These are phyloP conservation scores for Talaromyces sp. DNA, from an alignment of 2,329 filamentous ascomycete genomes.

Conservation along the genomic window DNA sequence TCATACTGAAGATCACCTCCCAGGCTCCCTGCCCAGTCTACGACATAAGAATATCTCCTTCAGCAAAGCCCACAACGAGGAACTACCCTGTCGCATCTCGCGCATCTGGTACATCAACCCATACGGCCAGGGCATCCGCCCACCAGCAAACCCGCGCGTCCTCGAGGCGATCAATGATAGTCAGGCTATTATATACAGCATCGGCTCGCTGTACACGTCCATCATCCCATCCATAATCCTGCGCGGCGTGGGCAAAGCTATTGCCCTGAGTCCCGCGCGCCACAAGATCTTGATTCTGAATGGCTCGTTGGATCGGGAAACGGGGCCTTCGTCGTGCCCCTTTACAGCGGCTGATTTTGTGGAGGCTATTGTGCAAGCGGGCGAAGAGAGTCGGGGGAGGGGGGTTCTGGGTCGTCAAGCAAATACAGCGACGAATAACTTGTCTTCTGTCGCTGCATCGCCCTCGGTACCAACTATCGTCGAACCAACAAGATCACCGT, in stretches of 20 bases:
- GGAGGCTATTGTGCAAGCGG: slow-evolving; percentile 68
- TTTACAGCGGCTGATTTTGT: slow-evolving; percentile 79
- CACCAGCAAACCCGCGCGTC: slow-evolving; percentile 75
- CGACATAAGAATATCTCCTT: slow-evolving; percentile 77
- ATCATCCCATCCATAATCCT: slow-evolving; percentile 78
- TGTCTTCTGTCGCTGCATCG: not conserved
- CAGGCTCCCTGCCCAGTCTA: slow-evolving; percentile 68
- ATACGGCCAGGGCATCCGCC: slow-evolving; percentile 91
- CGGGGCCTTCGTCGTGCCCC: slow-evolving; percentile 59
- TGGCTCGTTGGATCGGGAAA: slow-evolving; percentile 78
- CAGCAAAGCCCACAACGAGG: slow-evolving; percentile 72
- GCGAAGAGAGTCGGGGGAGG: slow-evolving; percentile 58
- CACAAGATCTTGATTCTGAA: slow-evolving; percentile 83
- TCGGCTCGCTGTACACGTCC: slow-evolving; percentile 89
- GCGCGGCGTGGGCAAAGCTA: slow-evolving; percentile 63
- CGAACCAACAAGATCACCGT: slow-evolving; percentile 1
- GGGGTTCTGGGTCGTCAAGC: not conserved
- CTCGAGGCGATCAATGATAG: slow-evolving; percentile 60
- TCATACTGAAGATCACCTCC: slow-evolving; percentile 38
- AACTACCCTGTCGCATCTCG: slow-evolving; percentile 70
- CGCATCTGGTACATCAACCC: slow-evolving; percentile 97
- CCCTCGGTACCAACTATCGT: slow-evolving; percentile 4
- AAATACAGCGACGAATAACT: not conserved
- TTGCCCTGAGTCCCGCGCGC: slow-evolving; percentile 46
- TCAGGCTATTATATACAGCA: slow-evolving; percentile 76